phyloP scores from a whole-genome alignment of 306 rosid genomes.

The Adenanthera pavonina region DNA sequence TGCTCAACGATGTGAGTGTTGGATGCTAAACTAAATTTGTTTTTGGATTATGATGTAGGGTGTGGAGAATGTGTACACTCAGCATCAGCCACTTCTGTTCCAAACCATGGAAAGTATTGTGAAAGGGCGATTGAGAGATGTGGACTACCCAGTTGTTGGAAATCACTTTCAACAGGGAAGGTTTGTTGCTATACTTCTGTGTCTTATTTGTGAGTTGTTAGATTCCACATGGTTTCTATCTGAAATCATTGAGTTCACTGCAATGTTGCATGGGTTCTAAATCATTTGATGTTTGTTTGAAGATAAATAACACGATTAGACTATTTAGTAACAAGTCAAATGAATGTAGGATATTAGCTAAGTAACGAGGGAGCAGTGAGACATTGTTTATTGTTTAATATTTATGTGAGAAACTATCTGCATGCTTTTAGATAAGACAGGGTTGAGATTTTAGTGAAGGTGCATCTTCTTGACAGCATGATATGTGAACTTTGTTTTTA shows the following conservation, averaged over 20 bases:
- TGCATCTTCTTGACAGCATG: slow-evolving; percentile 7
- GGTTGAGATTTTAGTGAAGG: slow-evolving; percentile 3
- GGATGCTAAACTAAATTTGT: slow-evolving; percentile 21
- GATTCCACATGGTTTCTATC: slow-evolving; percentile 31
- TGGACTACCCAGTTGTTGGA: slow-evolving; percentile 85
- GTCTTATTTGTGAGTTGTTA: slow-evolving; percentile 26
- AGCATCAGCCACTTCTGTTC: slow-evolving; percentile 70
- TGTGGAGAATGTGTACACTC: slow-evolving; percentile 76
- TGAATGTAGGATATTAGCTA: slow-evolving; percentile 15
- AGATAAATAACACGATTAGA: background rate
- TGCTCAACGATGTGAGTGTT: slow-evolving; percentile 16
- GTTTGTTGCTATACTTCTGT: slow-evolving; percentile 55
- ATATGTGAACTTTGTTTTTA: background rate
- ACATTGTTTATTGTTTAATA: background rate
- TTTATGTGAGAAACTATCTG: slow-evolving; percentile 1
- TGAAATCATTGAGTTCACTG: slow-evolving; percentile 2
- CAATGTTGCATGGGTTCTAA: slow-evolving; percentile 18
- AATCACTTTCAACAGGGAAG: slow-evolving; percentile 98
- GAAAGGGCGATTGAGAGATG: slow-evolving; percentile 93
- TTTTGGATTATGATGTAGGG: slow-evolving; percentile 49
- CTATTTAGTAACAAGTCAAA: background rate
- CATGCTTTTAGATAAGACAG: background rate
- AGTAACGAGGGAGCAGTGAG: background rate
- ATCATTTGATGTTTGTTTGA: slow-evolving; percentile 22
- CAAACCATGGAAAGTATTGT: slow-evolving; percentile 82